Percentiles rank a stretch among this genome's conserved stretches.
phyloP scores from a whole-genome alignment of 805 yeast genomes.

The Metschnikowia noctiluminum region DNA sequence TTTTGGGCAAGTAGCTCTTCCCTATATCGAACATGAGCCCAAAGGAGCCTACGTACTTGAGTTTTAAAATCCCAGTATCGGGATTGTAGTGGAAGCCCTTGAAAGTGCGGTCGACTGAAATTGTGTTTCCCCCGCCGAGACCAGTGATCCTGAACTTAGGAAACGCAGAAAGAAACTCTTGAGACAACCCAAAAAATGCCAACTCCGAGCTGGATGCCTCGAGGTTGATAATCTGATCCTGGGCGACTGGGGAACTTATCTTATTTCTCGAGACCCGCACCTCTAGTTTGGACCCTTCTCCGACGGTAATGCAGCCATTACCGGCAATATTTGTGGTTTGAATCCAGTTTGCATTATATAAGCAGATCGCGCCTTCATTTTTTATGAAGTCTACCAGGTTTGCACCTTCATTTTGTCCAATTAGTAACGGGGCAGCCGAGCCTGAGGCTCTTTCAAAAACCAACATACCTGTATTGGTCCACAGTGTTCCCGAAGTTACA shows the following conservation, averaged over 20 bases:
- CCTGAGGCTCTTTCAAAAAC: background rate
- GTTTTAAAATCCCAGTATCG: slow-evolving; percentile 7
- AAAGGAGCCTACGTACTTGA: background rate
- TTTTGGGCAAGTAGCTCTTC: slow-evolving; percentile 2
- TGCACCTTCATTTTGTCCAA: background rate
- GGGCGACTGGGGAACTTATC: background rate
- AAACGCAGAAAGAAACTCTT: background rate
- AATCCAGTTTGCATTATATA: slow-evolving; percentile 19
- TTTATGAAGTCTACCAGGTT: slow-evolving; percentile 10
- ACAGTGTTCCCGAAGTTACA: slow-evolving; percentile 1
- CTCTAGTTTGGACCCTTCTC: background rate
- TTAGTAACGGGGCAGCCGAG: background rate
- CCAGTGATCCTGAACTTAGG: slow-evolving; percentile 9
- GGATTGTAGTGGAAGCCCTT: slow-evolving; percentile 1
- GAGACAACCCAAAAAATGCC: slow-evolving; percentile 1
- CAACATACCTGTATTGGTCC: slow-evolving; percentile 9
- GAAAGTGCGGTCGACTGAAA: slow-evolving; percentile 2
- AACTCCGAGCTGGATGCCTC: background rate
- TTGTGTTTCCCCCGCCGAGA: slow-evolving; percentile 7
- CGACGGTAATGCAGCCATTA: slow-evolving; percentile 22
- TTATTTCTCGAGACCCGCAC: background rate
- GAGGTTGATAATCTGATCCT: slow-evolving; percentile 6
- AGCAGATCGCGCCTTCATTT: slow-evolving; percentile 28
- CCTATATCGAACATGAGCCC: slow-evolving; percentile 5
- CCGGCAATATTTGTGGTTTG: slow-evolving; percentile 24